These are phyloP conservation scores for Pistacia integerrima DNA, from an alignment of 345 rosid species.

Conservation along the genomic window DNA sequence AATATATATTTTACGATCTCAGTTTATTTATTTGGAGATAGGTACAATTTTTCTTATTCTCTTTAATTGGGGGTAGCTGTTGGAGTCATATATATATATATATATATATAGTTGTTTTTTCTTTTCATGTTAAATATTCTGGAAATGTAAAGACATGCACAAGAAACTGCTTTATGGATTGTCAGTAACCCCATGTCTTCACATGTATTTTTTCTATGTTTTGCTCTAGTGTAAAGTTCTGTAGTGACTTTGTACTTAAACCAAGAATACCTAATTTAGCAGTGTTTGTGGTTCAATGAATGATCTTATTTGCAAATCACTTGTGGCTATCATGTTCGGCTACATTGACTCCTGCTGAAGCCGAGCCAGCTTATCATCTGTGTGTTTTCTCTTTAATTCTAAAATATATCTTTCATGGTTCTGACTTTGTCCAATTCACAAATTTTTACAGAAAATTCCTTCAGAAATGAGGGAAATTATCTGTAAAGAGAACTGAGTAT, in stretches of 20 bases:
- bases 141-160: neutral
- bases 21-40: neutral
- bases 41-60: neutral
- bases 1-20: neutral
- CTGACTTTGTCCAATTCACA: neutral
- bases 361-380: too few species aligned
- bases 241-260: neutral
- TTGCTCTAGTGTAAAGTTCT: neutral
- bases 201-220: neutral
- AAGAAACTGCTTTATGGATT: neutral
- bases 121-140: neutral
- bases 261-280: neutral
- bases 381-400: too few species aligned
- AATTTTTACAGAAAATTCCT: neutral
- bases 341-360: neutral
- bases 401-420: too few species aligned
- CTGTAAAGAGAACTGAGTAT: too few species aligned
- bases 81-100: too few species aligned
- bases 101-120: neutral
- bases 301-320: neutral
- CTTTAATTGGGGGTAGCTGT: neutral
- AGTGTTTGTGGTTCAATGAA: neutral
- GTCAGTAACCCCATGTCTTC: neutral
- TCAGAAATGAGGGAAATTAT: neutral
- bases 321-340: neutral